Conservation (phyloP, 129 eudicot genomes). For the Tanacetum coccineum region DNA sequence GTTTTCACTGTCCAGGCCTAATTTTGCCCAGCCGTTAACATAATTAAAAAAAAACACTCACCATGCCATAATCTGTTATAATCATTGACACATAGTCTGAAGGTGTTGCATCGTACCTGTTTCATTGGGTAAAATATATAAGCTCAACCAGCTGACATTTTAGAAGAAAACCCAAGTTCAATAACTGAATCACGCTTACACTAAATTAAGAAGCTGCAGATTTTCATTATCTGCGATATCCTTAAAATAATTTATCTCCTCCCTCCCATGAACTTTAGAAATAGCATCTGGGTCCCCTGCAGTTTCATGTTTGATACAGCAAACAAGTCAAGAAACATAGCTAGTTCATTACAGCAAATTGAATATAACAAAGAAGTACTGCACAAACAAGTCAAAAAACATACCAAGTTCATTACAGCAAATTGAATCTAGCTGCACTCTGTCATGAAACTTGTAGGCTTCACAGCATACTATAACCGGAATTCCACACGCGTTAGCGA, state of each 20-base stretch:
- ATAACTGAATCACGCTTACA: slow-evolving; percentile 41
- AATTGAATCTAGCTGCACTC: slow-evolving; percentile 97
- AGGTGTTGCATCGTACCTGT: slow-evolving; percentile 92
- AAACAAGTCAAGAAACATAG: slow-evolving; percentile 36
- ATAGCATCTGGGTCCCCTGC: slow-evolving; percentile 85
- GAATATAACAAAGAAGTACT: slow-evolving; percentile 32
- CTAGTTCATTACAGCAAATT: slow-evolving; percentile 93
- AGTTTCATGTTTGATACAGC: slow-evolving; percentile 11
- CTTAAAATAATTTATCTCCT: slow-evolving; percentile 58
- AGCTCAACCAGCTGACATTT: slow-evolving; percentile 3
- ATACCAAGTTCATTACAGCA: slow-evolving; percentile 98
- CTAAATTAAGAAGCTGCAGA: slow-evolving; percentile 71
- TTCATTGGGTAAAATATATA: slow-evolving; percentile 9
- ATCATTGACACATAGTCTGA: slow-evolving; percentile 91
- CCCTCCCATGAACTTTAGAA: slow-evolving; percentile 63
- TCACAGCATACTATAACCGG: slow-evolving; percentile 94
- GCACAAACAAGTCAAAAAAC: slow-evolving; percentile 14
- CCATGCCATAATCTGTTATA: slow-evolving; percentile 94
- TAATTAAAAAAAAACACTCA: slow-evolving; percentile 42
- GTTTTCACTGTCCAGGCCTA: not conserved
- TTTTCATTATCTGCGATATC: slow-evolving; percentile 62
- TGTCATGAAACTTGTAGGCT: slow-evolving; percentile 95
- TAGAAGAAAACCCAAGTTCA: not conserved
- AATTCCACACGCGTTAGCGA: slow-evolving; percentile 85
- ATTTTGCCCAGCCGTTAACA: not conserved